Percentiles rank a stretch among this genome's conserved stretches.
Evolutionary conservation across 202 grass and related monocot genomes (phyloP).

Genomic region (Zizania palustris): DNA sequence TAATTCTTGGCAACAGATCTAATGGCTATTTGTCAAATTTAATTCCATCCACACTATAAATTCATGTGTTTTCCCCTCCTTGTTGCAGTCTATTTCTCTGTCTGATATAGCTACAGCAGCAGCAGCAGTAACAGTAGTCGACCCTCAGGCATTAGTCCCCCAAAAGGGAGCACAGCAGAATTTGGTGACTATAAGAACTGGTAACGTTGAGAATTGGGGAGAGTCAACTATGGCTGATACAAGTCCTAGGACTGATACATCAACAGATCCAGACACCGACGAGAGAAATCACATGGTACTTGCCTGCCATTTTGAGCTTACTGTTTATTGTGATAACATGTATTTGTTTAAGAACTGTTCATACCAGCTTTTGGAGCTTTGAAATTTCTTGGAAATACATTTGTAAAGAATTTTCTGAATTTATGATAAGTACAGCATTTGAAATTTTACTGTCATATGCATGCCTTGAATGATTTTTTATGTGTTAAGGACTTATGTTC

Average conservation of each 20-base stretch:
- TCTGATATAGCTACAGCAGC: slow-evolving; percentile 44
- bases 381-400: slow-evolving; percentile 10
- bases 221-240: slow-evolving; percentile 66
- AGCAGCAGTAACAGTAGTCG: slow-evolving; percentile 32
- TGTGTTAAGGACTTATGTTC: slow-evolving; percentile 18
- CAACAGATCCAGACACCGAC: slow-evolving; percentile 76
- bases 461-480: neutral
- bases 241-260: slow-evolving; percentile 79
- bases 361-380: slow-evolving; percentile 19
- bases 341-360: slow-evolving; percentile 30
- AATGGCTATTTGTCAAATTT: slow-evolving; percentile 27
- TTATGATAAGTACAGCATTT: neutral
- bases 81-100: slow-evolving; percentile 53
- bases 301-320: slow-evolving; percentile 37
- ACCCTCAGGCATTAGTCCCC: slow-evolving; percentile 41
- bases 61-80: slow-evolving; percentile 36
- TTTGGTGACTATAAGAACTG: slow-evolving; percentile 52
- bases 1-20: neutral
- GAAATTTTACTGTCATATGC: slow-evolving; percentile 23
- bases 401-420: slow-evolving; percentile 17
- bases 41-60: slow-evolving; percentile 20
- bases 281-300: slow-evolving; percentile 59
- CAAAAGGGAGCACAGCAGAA: slow-evolving; percentile 53
- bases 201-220: slow-evolving; percentile 75
- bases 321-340: slow-evolving; percentile 2